Evolutionary conservation across 495 filamentous ascomycete genomes (phyloP).

Genomic region (Ascobolus immersus): DNA sequence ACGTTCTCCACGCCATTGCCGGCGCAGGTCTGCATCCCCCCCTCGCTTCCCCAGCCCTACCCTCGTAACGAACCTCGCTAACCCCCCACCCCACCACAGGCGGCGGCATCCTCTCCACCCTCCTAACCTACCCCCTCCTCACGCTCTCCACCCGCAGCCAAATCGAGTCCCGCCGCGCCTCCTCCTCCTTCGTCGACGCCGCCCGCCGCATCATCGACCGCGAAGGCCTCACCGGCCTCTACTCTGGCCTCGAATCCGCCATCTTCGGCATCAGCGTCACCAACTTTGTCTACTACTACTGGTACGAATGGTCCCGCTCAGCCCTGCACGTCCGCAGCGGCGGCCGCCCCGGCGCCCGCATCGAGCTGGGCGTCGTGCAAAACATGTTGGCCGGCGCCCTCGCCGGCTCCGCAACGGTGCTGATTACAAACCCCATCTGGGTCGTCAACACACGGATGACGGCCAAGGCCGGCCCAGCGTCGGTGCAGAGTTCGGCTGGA

Average conservation of each 20-base stretch:
- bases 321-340: constrained; percentile 74
- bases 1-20: constrained; percentile 1
- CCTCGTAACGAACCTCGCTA: constrained; percentile 79
- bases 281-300: constrained; percentile 99
- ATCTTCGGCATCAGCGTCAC: constrained; percentile 95
- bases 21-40: no score
- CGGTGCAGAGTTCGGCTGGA: constrained; percentile 22
- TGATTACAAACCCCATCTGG: constrained; percentile 96
- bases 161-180: constrained; percentile 81
- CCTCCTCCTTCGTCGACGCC: constrained; percentile 55
- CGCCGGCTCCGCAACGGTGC: constrained; percentile 75
- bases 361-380: constrained; percentile 69
- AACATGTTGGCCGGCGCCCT: constrained; percentile 88
- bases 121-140: constrained; percentile 89
- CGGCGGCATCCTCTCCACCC: constrained; percentile 84
- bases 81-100: constrained; percentile 71
- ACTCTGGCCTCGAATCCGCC: constrained; percentile 67
- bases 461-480: constrained; percentile 33
- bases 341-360: constrained; percentile 40
- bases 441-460: constrained; percentile 97
- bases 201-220: constrained; percentile 68
- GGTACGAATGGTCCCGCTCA: constrained; percentile 88
- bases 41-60: no score
- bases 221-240: constrained; percentile 70
- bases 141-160: constrained; percentile 94